phyloP scores from a whole-genome alignment of 257 asterid species.

The Lavandula angustifolia region DNA sequence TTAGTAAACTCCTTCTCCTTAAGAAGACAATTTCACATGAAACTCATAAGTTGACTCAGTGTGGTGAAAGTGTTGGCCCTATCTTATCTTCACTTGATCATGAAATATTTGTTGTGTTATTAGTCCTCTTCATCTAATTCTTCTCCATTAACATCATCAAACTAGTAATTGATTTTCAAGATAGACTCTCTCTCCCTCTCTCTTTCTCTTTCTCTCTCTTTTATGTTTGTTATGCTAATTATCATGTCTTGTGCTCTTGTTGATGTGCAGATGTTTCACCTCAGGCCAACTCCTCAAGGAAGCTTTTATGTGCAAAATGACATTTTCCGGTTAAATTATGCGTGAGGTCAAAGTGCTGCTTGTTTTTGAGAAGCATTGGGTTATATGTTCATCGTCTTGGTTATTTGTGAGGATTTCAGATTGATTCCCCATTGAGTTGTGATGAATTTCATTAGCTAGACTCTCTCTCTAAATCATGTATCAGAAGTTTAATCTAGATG shows the following conservation, averaged over 20 bases:
- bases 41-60: no score
- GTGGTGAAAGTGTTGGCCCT: no score
- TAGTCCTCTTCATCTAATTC: not conserved
- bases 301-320: slow-evolving; percentile 87
- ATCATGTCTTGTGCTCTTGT: slow-evolving; percentile 15
- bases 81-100: no score
- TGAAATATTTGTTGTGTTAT: no score
- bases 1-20: no score
- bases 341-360: slow-evolving; percentile 43
- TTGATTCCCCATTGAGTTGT: slow-evolving; percentile 28
- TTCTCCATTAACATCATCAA: not conserved
- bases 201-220: not conserved
- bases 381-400: slow-evolving; percentile 28
- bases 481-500: no score
- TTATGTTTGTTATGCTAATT: not conserved
- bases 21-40: no score
- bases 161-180: slow-evolving; percentile 12
- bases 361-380: slow-evolving; percentile 30
- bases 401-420: slow-evolving; percentile 41
- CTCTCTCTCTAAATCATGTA: not conserved
- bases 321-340: slow-evolving; percentile 89
- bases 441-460: slow-evolving; percentile 26
- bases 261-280: slow-evolving; percentile 77
- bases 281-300: slow-evolving; percentile 86
- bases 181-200: not conserved